Conservation (phyloP, 2,329 filamentous ascomycete genomes). For the Microdochium trichocladiopsis region DNA sequence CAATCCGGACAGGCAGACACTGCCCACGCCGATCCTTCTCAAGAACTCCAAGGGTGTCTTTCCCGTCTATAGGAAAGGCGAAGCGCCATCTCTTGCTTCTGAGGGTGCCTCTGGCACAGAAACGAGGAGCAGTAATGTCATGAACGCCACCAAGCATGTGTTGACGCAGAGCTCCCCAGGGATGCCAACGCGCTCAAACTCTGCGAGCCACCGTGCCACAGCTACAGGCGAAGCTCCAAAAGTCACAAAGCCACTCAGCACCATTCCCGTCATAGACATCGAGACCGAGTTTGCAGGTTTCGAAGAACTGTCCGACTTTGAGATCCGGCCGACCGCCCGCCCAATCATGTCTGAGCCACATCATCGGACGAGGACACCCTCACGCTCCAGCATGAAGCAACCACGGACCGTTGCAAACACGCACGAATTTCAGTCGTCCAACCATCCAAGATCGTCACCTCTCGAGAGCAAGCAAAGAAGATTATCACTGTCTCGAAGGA, state of each 20-base stretch:
- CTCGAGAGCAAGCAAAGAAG: not conserved
- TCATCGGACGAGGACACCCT: not conserved
- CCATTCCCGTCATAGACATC: not conserved
- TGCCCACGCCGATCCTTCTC: not conserved
- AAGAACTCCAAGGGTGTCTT: constrained; percentile 1
- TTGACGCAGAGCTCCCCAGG: not conserved
- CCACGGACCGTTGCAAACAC: not conserved
- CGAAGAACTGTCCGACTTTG: not conserved
- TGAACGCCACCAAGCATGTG: not conserved
- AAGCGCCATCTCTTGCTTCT: not conserved
- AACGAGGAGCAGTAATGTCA: not conserved
- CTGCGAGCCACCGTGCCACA: not conserved
- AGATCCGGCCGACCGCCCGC: not conserved
- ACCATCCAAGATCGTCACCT: not conserved
- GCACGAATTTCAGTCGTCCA: not conserved
- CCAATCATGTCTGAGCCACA: not conserved
- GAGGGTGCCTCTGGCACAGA: not conserved
- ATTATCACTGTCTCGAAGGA: not conserved
- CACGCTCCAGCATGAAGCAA: not conserved
- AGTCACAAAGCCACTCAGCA: not conserved
- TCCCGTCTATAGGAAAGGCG: constrained; percentile 1
- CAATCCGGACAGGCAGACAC: not conserved
- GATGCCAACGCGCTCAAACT: not conserved
- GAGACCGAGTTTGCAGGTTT: not conserved
- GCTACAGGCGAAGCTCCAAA: not conserved